Evolutionary conservation across 768 basidiomycete genomes (phyloP).

Genomic region (Lanmaoa rubissima): DNA sequence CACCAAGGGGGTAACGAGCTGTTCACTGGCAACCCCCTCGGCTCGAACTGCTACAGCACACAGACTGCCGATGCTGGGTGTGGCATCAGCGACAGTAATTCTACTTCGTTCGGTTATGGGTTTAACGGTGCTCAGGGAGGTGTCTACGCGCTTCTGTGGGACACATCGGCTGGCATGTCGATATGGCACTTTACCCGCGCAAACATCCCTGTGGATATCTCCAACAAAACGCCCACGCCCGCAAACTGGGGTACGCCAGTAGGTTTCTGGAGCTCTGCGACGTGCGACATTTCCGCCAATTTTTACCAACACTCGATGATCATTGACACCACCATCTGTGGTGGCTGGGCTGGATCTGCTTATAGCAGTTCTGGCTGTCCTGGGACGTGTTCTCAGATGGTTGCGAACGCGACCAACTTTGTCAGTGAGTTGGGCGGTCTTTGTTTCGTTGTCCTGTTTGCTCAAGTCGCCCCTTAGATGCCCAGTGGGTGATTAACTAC

Average conservation of each 20-base stretch:
- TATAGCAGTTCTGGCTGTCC: slow-evolving; percentile 35
- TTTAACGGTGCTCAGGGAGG: slow-evolving; percentile 43
- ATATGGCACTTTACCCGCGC: slow-evolving; percentile 55
- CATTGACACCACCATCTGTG: slow-evolving; percentile 37
- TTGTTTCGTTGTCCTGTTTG: neutral
- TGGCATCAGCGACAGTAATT: slow-evolving; percentile 42
- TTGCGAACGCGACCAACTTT: slow-evolving; percentile 59
- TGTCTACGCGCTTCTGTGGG: slow-evolving; percentile 58
- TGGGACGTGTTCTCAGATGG: slow-evolving; percentile 45
- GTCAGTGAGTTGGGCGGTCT: slow-evolving; percentile 29
- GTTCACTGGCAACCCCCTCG: slow-evolving; percentile 25
- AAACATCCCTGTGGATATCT: slow-evolving; percentile 54
- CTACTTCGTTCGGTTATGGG: slow-evolving; percentile 41
- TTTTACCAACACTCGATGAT: slow-evolving; percentile 54
- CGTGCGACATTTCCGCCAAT: slow-evolving; percentile 48
- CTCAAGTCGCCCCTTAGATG: slow-evolving; percentile 36
- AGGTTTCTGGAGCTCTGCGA: slow-evolving; percentile 48
- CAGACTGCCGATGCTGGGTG: slow-evolving; percentile 46
- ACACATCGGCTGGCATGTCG: slow-evolving; percentile 44
- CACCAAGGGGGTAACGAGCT: neutral
- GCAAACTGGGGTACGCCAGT: slow-evolving; percentile 50
- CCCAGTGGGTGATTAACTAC: slow-evolving; percentile 57
- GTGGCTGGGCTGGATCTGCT: slow-evolving; percentile 27
- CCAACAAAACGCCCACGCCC: slow-evolving; percentile 43
- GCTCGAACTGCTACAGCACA: slow-evolving; percentile 41